Base-by-base conservation (phyloP, 2,329 filamentous ascomycete genomes). In the Diatrype stigma region DNA sequence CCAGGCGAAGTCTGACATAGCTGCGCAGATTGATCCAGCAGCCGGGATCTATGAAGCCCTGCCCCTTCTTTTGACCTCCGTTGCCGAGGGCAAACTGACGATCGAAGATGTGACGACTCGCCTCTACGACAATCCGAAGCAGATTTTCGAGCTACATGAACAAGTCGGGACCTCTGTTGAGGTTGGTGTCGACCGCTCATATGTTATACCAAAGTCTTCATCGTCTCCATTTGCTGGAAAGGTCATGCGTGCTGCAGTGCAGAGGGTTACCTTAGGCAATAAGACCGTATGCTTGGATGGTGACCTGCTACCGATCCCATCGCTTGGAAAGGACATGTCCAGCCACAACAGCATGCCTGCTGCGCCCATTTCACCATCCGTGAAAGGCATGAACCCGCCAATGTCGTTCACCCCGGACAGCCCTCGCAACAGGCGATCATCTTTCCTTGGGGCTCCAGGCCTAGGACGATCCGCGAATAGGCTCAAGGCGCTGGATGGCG, bases 131-230 rank as follows among this genome's bases (percentile, higher is more conserved):
- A 91, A 90, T 66, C 88, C 88, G 2, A 88, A 87, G 73, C 80
- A 81, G 65, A 91, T 92, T 61, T 92, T 92, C 60, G 87, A 92
- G 73, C 79, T 92, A 47, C 88, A 92, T 58, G 88, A 92, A 60
- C 88, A 92, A 70, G 71, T 79, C n/a, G 84, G 84, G 52, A 85
- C 86, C 35, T 82, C 81, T 5, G 78, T 92, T 34, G 88, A 92
- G 73, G 79, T 89, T 21, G 88, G 91, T 70, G 77, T 91, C 60
- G 87, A 90, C 65, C 82, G 88, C 42, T 79, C 85, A 2, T 88
- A 87, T 67, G 75, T 80, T 3, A 73, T 86, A 50, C 70, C 80
- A 46, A 67, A 69, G 51, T 67, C 73, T 32, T 68, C 73, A 21
- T 90, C 85, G 86, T 89, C 87, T 57, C 88, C 88, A 7, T 86